phyloP scores from a whole-genome alignment of 2,329 filamentous ascomycete species.

The Botrytis cinerea region DNA sequence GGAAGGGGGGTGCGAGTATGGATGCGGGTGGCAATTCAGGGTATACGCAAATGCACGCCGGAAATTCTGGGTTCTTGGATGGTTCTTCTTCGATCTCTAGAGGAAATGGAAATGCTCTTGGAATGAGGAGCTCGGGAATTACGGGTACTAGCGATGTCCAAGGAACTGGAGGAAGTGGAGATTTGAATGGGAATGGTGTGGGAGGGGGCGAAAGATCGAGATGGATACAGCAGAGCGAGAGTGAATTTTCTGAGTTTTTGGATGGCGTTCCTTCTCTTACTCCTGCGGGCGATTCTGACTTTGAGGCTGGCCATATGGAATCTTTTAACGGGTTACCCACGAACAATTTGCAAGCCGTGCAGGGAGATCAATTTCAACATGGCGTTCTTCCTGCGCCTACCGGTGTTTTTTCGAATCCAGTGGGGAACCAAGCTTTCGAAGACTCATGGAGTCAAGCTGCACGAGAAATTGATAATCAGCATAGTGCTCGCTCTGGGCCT shows the following conservation, averaged over 20 bases:
- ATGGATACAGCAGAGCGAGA: conserved; percentile 35
- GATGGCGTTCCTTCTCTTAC: conserved; percentile 27
- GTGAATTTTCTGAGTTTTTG: conserved; percentile 40
- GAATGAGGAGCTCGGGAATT: neutral
- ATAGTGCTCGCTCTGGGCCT: neutral
- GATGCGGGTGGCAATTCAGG: conserved; percentile 27
- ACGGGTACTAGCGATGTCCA: neutral
- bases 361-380: neutral
- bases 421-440: neutral
- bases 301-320: conserved; percentile 5
- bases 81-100: neutral
- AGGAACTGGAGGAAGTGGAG: neutral
- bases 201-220: conserved; percentile 33
- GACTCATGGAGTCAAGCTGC: neutral
- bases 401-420: neutral
- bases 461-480: neutral
- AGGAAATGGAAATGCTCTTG: neutral
- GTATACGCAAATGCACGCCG: conserved; percentile 10
- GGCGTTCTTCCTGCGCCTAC: neutral
- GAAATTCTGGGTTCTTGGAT: neutral
- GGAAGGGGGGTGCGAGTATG: conserved; percentile 25
- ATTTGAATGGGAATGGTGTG: conserved; percentile 27
- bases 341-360: neutral
- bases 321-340: neutral
- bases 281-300: conserved; percentile 5